These are phyloP conservation scores for Kalmusia sp. DNA, from an alignment of 2,329 filamentous ascomycete species.

Conservation along the genomic window DNA sequence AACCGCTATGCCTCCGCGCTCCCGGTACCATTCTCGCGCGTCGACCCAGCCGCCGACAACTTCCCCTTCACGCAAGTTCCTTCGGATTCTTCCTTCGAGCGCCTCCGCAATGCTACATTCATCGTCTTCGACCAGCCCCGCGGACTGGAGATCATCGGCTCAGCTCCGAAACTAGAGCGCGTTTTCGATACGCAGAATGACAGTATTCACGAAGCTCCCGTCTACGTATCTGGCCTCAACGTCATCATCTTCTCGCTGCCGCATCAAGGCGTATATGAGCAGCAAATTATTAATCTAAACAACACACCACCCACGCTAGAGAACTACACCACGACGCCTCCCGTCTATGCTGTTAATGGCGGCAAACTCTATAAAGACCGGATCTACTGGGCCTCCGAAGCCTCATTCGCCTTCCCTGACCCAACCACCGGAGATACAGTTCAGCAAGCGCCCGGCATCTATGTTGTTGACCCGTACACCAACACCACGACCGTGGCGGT, in stretches of 20 bases:
- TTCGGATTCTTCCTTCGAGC: not conserved
- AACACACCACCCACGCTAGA: not conserved
- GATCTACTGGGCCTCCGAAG: slow-evolving; percentile 1
- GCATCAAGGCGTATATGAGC: not conserved
- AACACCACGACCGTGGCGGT: not conserved
- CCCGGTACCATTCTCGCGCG: not conserved
- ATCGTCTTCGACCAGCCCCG: slow-evolving; percentile 1
- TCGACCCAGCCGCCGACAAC: not conserved
- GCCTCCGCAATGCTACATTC: not conserved
- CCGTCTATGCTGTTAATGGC: not conserved
- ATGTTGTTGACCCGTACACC: not conserved
- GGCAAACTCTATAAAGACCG: not conserved
- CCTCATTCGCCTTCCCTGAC: not conserved
- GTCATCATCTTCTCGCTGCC: not conserved
- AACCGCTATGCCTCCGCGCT: not conserved
- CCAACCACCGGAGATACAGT: not conserved
- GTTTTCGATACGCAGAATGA: not conserved
- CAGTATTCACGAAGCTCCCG: not conserved
- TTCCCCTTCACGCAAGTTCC: not conserved
- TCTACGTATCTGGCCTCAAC: not conserved
- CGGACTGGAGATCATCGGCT: not conserved
- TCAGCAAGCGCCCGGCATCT: not conserved
- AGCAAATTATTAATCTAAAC: not conserved
- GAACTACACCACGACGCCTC: not conserved
- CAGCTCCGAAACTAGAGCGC: not conserved